Evolutionary conservation across 2,329 filamentous ascomycete genomes (phyloP), one percentile per base, ranked within the genome.

Genomic region (Aspergillus uvarum): DNA sequence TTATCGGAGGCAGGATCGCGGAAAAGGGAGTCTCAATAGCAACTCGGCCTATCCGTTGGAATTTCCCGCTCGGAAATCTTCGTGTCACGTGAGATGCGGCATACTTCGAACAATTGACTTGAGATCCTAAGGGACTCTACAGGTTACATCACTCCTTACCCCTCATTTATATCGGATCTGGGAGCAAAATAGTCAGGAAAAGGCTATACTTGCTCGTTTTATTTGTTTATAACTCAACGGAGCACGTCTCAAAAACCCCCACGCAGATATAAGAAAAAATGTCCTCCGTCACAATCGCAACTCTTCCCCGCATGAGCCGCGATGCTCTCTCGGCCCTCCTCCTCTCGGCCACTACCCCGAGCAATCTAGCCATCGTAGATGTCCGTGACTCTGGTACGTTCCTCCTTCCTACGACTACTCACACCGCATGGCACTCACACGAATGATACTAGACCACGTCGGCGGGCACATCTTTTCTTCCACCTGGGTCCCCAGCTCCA

Each of bases 401-500:
- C 38, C 29, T 31, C 24, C 42, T 16, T 44, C 6, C 19, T 6
- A 19, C 16, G 16, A 7, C 0, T 19, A 16, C 16, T 2, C 16
- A 12, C 5, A 19, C n/a, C 6, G 14, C 29, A 42, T 14, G 7
- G 24, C 6, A 26, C 44, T 53, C 38, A 60, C 38, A 7, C 7
- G 14, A 50, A 21, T n/a, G 4, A 52, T 2, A 42, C 6, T 66
- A 92, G 94, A 98, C 77, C 88, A 95, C 77, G 83, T 97, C 51
- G 94, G 94, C 66, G 94, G 94, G 32, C 93, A 97, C 78, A 97
- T 98, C 77, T 82, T 83, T 61, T 86, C 87, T 60, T 90, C 88
- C 35, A 85, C 83, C 54, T 91, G 96, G 81, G 83, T 91, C 12
- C 92, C 95, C 0, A 89, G 85, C 54, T 79, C 78, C 50, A 85